Conservation (phyloP, 2,329 filamentous ascomycete genomes). For the Fusarium aywerte region DNA sequence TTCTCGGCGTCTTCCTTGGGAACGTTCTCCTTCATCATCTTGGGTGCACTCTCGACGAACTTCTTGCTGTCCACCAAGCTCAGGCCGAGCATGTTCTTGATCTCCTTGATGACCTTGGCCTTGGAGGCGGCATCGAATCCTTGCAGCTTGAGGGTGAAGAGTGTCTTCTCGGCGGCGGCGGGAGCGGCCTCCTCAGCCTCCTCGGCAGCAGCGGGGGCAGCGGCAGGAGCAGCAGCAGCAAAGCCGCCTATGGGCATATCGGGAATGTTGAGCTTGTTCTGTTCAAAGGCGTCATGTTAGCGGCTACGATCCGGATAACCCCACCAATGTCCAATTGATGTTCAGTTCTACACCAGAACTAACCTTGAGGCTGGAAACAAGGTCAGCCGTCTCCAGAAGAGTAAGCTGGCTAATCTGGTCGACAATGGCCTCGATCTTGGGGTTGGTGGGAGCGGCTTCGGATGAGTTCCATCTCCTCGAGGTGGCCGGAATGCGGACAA, state of each 20-base stretch:
- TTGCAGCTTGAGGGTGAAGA: slow-evolving; percentile 95
- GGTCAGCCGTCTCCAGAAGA: slow-evolving; percentile 93
- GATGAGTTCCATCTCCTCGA: slow-evolving; percentile 89
- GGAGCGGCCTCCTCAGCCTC: slow-evolving; percentile 91
- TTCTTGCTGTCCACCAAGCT: slow-evolving; percentile 99
- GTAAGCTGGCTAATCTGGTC: slow-evolving; percentile 99
- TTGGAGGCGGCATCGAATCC: slow-evolving; percentile 89
- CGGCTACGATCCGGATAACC: slow-evolving; percentile 1
- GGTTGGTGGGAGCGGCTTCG: slow-evolving; percentile 74
- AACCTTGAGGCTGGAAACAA: slow-evolving; percentile 96
- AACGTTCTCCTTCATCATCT: slow-evolving; percentile 98
- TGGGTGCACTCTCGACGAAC: slow-evolving; percentile 97
- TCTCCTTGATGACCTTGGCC: slow-evolving; percentile 99
- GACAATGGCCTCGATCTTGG: slow-evolving; percentile 94
- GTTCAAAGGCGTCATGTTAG: slow-evolving; percentile 35
- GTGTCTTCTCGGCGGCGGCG: slow-evolving; percentile 91
- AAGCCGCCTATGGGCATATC: slow-evolving; percentile 96
- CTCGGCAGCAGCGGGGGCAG: slow-evolving; percentile 70
- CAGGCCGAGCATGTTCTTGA: slow-evolving; percentile 94
- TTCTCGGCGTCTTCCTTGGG: slow-evolving; percentile 99
- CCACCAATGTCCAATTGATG: slow-evolving; percentile 25
- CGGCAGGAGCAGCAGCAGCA: slow-evolving; percentile 72
- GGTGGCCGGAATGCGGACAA: slow-evolving; percentile 57
- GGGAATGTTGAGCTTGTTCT: slow-evolving; percentile 97
- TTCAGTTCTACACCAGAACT: slow-evolving; percentile 38